Conservation (phyloP, 345 rosid species). For the Durio zibethinus region DNA sequence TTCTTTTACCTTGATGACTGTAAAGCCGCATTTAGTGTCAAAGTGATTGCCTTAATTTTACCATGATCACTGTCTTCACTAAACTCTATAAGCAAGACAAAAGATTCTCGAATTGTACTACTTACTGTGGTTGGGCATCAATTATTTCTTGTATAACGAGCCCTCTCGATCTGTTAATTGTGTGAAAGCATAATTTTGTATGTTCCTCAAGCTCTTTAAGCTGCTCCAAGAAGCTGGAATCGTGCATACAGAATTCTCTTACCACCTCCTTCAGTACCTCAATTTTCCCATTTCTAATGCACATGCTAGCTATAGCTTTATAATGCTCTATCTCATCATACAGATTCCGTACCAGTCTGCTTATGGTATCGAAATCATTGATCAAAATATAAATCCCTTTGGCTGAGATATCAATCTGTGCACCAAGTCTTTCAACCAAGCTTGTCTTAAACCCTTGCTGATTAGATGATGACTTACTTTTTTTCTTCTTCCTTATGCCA, state of each 20-base stretch:
- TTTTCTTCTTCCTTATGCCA: constrained; percentile 39
- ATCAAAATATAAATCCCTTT: constrained; percentile 66
- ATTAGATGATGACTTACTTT: background rate
- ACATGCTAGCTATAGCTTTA: constrained; percentile 50
- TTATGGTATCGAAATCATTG: constrained; percentile 74
- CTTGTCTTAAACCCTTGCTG: constrained; percentile 24
- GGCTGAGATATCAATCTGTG: constrained; percentile 72
- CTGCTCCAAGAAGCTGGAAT: constrained; percentile 53
- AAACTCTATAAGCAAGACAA: background rate
- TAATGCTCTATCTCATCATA: constrained; percentile 62
- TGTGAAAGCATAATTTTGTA: constrained; percentile 62
- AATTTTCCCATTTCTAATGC: constrained; percentile 42
- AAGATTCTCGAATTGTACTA: background rate
- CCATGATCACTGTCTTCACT: background rate
- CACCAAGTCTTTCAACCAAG: constrained; percentile 36
- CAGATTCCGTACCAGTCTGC: constrained; percentile 56
- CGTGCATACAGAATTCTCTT: constrained; percentile 44
- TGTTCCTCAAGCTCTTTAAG: constrained; percentile 78
- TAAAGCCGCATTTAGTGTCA: too few relatives aligned
- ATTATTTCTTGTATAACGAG: constrained; percentile 46
- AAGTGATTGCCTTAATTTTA: too few relatives aligned
- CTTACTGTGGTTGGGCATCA: constrained; percentile 6
- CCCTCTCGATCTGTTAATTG: constrained; percentile 75
- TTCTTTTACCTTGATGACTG: too few relatives aligned
- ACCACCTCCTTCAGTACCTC: constrained; percentile 61